Conservation (phyloP, 176 grass and related monocot genomes). For the Pontederia paniculata region DNA sequence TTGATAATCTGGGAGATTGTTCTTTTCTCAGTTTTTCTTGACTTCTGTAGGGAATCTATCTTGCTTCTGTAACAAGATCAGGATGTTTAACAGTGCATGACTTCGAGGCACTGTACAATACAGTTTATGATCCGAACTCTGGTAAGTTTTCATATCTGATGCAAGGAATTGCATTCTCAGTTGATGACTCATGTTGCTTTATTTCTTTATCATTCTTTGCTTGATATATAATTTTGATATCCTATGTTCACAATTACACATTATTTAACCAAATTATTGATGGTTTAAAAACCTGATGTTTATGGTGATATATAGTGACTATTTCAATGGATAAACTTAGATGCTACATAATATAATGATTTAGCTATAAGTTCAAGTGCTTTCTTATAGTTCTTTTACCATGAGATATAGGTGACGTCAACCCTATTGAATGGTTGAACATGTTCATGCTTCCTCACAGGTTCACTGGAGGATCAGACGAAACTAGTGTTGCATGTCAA, state of each 20-base stretch:
- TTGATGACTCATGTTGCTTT: too few species aligned
- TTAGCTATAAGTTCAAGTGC: too few species aligned
- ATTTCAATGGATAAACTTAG: too few species aligned
- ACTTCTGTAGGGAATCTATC: conserved; percentile 69
- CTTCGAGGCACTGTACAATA: conserved; percentile 83
- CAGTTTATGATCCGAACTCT: conserved; percentile 35
- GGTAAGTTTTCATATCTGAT: conserved; percentile 36
- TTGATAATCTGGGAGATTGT: neutral
- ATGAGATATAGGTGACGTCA: too few species aligned
- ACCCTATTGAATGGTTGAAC: neutral
- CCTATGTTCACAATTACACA: too few species aligned
- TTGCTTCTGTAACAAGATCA: conserved; percentile 77
- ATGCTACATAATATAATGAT: too few species aligned
- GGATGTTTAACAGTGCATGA: conserved; percentile 93
- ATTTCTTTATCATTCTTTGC: too few species aligned
- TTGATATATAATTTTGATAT: too few species aligned
- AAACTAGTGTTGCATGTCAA: conserved; percentile 68
- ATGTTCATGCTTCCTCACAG: conserved; percentile 22
- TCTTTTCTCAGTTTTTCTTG: conserved; percentile 12
- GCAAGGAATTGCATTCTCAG: neutral
- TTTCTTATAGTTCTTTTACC: too few species aligned
- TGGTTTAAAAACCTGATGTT: neutral
- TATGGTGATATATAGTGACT: neutral
- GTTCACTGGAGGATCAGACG: conserved; percentile 34
- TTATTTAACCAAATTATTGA: neutral